Evolutionary conservation across 139 green algal genomes (phyloP), one percentile per base, ranked within the genome.

Genomic region (Auxenochlorella protothecoides): DNA sequence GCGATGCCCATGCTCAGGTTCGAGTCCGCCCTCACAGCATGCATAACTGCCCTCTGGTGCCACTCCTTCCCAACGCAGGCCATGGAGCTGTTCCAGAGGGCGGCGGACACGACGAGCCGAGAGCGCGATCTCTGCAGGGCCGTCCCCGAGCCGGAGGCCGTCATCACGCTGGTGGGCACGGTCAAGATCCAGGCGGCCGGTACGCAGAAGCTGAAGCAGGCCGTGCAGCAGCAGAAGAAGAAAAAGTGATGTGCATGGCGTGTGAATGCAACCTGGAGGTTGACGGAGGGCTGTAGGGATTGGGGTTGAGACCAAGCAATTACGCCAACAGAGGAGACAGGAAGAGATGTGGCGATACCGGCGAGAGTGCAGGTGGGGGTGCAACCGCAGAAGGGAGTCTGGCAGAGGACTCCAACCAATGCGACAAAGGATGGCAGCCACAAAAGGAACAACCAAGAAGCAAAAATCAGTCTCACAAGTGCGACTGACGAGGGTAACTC

Each of bases 161-260:
- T 97, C 68, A 85, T 82, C 64, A 74, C 77, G 8, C 91, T 97
- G 81, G 78, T 96, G 52, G 84, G 86, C 59, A 86, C 69, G n/a
- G 92, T 97, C 13, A 96, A 97, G 80, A 89, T 97, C 2, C 80
- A 77, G 69, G 88, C 90, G 77, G 85, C 92, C 0, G 92, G 92
- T 6, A 73, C 98, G 72, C 86, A 89, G 59, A 94, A 97, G 77
- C 70, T 96, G 55, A 87, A 89, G 74, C 67, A 76, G 63, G 68
- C 55, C 27, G 1, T 44, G 27, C 27, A 44, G 51, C 63, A 74
- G 65, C 69, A 73, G 59, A 76, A 72, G 61, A 59, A 55, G 12
- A 77, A 77, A 59, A 77, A 77, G 72, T 63, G 53, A 44, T 44
- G 27, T 44, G 27, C 27, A 44, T 44, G 27, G 27, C 27, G 27